Evolutionary conservation across 2,329 filamentous ascomycete species (phyloP), one percentile per base, ranked within the genome.

Genomic region (Monosporascus cannonballus): DNA sequence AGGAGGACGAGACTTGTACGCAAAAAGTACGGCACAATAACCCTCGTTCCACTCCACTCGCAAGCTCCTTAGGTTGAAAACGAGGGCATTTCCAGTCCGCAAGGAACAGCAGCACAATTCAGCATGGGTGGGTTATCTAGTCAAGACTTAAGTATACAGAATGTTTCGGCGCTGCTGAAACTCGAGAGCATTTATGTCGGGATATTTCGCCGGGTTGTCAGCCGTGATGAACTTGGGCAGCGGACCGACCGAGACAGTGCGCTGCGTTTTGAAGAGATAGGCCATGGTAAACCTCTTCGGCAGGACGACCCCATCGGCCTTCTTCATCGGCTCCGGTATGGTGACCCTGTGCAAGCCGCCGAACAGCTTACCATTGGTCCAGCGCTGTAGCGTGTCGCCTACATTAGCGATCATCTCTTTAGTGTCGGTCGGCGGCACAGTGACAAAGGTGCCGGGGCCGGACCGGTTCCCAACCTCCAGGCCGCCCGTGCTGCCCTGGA

Each of bases 401-500:
- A 65, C 60, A 54, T 67, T 67, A n/a, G 71, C 55, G 17, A 67
- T 54, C 39, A 72, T 59, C 38, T 60, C 58, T 6, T 47, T 51
- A 3, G 39, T 49, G 20, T 50, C 47, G 6, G 44, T 27, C 15
- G 53, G 48, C 25, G 53, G 39, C n/a, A 60, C 47, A 3, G 56
- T 51, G 20, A 53, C 51, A 36, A 59, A 58, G 22, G 41, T 27
- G 14, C 50, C 2, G n/a, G 48, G 44, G 6, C 34, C 20, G 7
- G 37, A 39, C 24, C 58, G 50, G 50, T 68, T 61, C 50, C 70
- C 61, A 6, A 70, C 60, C 56, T 74, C 69, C 2, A 74, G 64
- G 2, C 71, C 70, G 11, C 69, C 67, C 6, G 64, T 60, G 6
- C 51, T 56, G 50, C 71, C 70, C 51, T 71, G 70, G 49, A 72